These are phyloP conservation scores for Calonectria henricotiae DNA, from an alignment of 2,329 filamentous ascomycete genomes.

Conservation along the genomic window DNA sequence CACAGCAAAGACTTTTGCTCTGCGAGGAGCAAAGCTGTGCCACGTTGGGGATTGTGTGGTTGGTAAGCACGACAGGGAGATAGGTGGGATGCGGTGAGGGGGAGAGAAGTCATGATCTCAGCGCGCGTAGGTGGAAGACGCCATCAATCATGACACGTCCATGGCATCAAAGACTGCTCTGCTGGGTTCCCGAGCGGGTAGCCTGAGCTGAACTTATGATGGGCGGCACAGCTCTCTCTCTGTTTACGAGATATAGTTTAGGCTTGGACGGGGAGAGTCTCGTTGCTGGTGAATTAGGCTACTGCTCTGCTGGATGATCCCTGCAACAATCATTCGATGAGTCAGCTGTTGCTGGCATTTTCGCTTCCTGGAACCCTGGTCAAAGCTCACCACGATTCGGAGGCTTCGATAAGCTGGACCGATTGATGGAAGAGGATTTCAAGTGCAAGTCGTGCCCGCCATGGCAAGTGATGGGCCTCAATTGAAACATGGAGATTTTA, in stretches of 20 bases:
- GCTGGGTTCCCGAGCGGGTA: constrained; percentile 1
- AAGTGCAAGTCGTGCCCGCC: no score
- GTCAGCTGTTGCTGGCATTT: no score
- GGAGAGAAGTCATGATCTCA: not conserved
- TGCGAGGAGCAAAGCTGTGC: constrained; percentile 9
- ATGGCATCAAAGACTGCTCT: constrained; percentile 3
- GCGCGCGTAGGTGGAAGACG: not conserved
- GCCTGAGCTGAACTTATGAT: not conserved
- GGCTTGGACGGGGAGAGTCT: not conserved
- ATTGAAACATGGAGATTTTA: no score
- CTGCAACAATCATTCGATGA: not conserved
- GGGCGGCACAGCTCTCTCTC: not conserved
- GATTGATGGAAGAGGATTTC: no score
- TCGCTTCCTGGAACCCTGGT: no score
- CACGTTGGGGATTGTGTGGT: constrained; percentile 15
- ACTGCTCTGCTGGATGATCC: not conserved
- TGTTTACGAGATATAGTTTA: not conserved
- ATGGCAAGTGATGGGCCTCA: no score
- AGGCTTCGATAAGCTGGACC: no score
- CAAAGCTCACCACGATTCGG: no score
- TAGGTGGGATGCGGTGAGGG: constrained; percentile 13
- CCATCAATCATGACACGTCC: not conserved
- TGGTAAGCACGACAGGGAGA: constrained; percentile 22
- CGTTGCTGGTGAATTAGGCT: not conserved
- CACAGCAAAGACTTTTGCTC: not conserved